Evolutionary conservation across 192 early-diverging fungal genomes (phyloP).

Genomic region (Spizellomyces punctatus): DNA sequence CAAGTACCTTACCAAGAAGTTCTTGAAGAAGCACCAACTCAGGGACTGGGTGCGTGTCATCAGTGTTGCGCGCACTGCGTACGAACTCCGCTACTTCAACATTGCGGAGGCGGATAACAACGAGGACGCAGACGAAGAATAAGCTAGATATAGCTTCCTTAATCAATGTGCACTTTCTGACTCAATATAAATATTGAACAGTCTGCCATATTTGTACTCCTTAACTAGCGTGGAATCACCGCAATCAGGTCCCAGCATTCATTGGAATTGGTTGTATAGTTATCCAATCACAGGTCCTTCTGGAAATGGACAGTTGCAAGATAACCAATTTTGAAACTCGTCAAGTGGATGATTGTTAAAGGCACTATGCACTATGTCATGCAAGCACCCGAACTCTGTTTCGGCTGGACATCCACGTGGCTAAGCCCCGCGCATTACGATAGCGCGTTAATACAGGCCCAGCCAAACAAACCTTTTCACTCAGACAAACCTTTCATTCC

Average conservation of each 20-base stretch:
- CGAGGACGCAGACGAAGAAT: conserved; percentile 71
- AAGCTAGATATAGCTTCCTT: not conserved
- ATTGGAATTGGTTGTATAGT: not conserved
- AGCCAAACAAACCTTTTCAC: not conserved
- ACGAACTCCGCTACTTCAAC: conserved; percentile 97
- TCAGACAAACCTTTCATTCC: not conserved
- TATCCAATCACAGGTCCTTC: not conserved
- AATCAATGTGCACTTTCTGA: not conserved
- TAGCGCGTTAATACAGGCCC: not conserved
- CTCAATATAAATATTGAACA: not conserved
- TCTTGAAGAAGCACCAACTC: conserved; percentile 99
- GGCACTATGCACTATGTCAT: not conserved
- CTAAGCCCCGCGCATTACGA: not conserved
- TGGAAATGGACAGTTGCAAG: too few relatives aligned
- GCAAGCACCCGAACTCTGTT: not conserved
- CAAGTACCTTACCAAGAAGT: conserved; percentile 99
- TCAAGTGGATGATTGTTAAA: too few relatives aligned
- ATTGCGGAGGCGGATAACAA: conserved; percentile 76
- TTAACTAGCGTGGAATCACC: not conserved
- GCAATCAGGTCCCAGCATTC: not conserved
- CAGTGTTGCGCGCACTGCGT: conserved; percentile 73
- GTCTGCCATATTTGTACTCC: not conserved
- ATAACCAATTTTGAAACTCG: too few relatives aligned
- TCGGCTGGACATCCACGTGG: not conserved
- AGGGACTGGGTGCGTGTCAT: conserved; percentile 98